phyloP scores from a whole-genome alignment of 1,139 yeast genomes.

The Pichia inconspicua region DNA sequence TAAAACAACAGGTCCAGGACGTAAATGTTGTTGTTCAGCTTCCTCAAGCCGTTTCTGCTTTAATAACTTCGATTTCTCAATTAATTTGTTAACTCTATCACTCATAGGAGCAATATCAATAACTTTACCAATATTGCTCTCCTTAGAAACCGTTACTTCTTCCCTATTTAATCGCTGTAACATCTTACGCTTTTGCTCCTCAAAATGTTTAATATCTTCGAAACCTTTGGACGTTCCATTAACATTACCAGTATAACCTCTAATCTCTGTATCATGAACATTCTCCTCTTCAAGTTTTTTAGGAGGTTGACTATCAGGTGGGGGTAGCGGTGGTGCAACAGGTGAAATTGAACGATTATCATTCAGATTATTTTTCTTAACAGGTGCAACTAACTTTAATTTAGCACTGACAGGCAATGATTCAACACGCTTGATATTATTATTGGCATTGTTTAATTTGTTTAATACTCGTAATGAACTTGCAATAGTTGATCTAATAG shows the following conservation, averaged over 20 bases:
- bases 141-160: not conserved
- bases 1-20: not conserved
- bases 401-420: not conserved
- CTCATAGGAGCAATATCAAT: not conserved
- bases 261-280: too few relatives aligned
- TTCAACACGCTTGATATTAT: not conserved
- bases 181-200: not conserved
- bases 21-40: slow-evolving; percentile 1
- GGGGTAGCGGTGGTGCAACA: not conserved
- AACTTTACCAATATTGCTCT: not conserved
- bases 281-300: not conserved
- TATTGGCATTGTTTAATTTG: not conserved
- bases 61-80: slow-evolving; percentile 7
- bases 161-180: not conserved
- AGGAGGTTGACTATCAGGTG: not conserved
- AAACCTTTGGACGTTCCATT: too few relatives aligned
- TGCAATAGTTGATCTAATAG: not conserved
- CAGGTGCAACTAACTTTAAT: not conserved
- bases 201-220: not conserved
- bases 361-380: not conserved
- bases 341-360: not conserved
- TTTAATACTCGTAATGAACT: not conserved
- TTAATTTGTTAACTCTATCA: slow-evolving; percentile 7
- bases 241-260: too few relatives aligned
- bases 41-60: slow-evolving; percentile 2